Percentiles rank a stretch among this genome's conserved stretches.
phyloP scores from a whole-genome alignment of 192 early-diverging fungal genomes.

The Phlyctochytrium arcticum region DNA sequence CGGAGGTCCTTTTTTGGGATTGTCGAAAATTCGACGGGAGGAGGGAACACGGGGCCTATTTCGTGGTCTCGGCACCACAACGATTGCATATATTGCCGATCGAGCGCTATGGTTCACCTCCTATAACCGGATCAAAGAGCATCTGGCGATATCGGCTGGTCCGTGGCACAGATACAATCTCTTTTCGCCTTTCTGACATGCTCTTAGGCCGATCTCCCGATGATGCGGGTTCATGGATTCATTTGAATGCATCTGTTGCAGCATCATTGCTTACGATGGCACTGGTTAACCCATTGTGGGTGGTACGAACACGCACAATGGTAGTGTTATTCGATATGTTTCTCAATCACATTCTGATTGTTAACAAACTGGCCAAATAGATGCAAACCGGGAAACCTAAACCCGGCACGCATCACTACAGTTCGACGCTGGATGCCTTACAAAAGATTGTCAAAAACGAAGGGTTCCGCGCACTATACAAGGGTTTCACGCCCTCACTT shows the following conservation, averaged over 20 bases:
- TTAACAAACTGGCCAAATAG: too few relatives aligned
- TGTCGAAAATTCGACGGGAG: constrained; percentile 67
- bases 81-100: constrained; percentile 84
- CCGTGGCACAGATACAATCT: not conserved
- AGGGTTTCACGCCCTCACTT: constrained; percentile 85
- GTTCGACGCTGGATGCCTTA: constrained; percentile 77
- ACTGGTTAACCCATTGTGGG: constrained; percentile 88
- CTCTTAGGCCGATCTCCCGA: constrained; percentile 11
- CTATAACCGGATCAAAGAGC: constrained; percentile 75
- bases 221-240: constrained; percentile 12
- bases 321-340: constrained; percentile 29
- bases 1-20: constrained; percentile 58
- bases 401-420: constrained; percentile 57
- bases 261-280: constrained; percentile 75
- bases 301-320: constrained; percentile 88
- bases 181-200: not conserved
- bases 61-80: constrained; percentile 80
- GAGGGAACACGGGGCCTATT: constrained; percentile 88
- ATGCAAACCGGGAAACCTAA: not conserved
- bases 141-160: constrained; percentile 22
- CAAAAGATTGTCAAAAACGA: constrained; percentile 68
- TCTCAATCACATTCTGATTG: too few relatives aligned
- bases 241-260: constrained; percentile 75
- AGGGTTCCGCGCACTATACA: constrained; percentile 82
- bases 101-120: constrained; percentile 92